Conservation (phyloP, 306 rosid genomes). For the Rosa multiflora region DNA sequence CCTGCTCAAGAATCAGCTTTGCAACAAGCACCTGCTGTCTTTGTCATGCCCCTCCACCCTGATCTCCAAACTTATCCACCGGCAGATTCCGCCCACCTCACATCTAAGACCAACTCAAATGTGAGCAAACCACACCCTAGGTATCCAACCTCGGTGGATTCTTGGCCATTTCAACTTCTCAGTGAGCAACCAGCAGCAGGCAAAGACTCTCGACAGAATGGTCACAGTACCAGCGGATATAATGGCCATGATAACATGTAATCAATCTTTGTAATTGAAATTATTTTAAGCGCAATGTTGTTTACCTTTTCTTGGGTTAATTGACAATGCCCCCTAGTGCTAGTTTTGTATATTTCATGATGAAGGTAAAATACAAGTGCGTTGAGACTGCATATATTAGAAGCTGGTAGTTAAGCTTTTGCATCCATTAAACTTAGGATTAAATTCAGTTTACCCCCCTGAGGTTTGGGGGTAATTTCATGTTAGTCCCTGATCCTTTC, state of each 20-base stretch:
- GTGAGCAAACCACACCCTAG: conserved; percentile 93
- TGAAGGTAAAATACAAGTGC: neutral
- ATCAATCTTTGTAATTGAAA: conserved; percentile 8
- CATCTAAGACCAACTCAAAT: conserved; percentile 39
- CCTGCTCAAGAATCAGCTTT: conserved; percentile 44
- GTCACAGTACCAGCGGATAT: conserved; percentile 15
- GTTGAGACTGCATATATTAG: neutral
- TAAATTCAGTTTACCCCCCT: too few relatives aligned
- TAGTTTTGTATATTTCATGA: conserved; percentile 8
- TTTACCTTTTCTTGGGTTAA: conserved; percentile 8
- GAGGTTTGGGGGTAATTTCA: too few relatives aligned
- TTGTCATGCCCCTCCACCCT: conserved; percentile 57
- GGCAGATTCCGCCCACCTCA: conserved; percentile 29
- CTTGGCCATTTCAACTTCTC: conserved; percentile 83
- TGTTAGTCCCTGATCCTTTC: too few relatives aligned
- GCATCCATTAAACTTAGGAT: neutral
- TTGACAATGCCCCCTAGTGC: conserved; percentile 19
- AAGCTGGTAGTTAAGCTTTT: neutral
- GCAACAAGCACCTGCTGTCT: conserved; percentile 58
- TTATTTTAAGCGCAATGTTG: neutral
- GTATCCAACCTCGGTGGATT: conserved; percentile 84
- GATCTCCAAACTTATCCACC: conserved; percentile 48
- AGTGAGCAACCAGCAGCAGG: conserved; percentile 47
- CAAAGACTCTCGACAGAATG: conserved; percentile 12
- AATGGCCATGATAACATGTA: conserved; percentile 18